A percentile compares a stretch with the other conserved stretches of the same genome.
These are phyloP conservation scores for Fremontodendron californicum DNA, from an alignment of 345 rosid genomes.

Conservation along the genomic window DNA sequence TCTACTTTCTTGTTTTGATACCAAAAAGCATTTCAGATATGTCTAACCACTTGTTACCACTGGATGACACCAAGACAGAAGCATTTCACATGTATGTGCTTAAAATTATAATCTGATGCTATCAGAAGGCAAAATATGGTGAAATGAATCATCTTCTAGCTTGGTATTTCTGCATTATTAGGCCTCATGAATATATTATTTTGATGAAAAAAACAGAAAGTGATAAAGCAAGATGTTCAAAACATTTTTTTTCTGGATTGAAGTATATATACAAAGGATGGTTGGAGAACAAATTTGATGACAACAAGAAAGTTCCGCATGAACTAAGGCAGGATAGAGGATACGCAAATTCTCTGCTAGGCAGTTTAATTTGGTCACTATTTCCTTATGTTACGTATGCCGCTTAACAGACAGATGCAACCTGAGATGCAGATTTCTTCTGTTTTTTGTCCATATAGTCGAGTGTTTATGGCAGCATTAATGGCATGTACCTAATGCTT, in stretches of 20 bases:
- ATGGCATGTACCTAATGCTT: background rate
- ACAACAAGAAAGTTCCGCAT: background rate
- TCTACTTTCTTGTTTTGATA: background rate
- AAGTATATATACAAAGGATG: background rate
- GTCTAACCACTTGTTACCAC: background rate
- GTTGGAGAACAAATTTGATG: background rate
- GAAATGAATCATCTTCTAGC: background rate
- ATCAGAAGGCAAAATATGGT: background rate
- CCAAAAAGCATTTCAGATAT: background rate
- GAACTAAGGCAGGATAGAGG: background rate
- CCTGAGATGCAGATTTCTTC: background rate
- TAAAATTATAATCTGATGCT: background rate
- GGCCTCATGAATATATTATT: background rate
- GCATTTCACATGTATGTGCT: background rate
- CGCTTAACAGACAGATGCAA: background rate
- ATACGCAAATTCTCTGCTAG: background rate
- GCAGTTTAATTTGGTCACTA: background rate
- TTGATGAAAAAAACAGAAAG: background rate
- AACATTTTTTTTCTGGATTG: background rate
- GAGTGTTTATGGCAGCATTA: background rate
- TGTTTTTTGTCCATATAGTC: background rate
- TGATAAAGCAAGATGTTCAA: background rate
- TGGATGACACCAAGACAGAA: background rate
- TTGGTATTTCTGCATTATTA: background rate
- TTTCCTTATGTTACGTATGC: background rate